Percentiles rank a stretch among this genome's conserved stretches.
Evolutionary conservation across 1,284 basidiomycete species (phyloP).

Genomic region (Abortiporus biennis): DNA sequence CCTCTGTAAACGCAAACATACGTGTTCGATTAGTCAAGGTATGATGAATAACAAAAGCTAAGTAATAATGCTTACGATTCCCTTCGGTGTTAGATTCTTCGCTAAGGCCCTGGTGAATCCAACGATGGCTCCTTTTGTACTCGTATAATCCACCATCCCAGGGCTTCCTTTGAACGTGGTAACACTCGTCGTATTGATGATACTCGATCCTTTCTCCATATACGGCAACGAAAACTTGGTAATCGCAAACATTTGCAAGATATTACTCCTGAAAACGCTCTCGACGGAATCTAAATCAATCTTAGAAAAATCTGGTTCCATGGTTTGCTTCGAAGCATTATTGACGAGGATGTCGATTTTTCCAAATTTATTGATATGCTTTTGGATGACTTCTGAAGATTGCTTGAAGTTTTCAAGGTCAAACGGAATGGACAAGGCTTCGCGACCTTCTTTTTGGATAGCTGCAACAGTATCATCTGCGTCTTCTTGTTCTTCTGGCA

Average conservation of each 20-base stretch:
- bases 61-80: constrained; percentile 28
- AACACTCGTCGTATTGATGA: constrained; percentile 62
- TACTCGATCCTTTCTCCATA: constrained; percentile 51
- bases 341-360: constrained; percentile 54
- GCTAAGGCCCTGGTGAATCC: constrained; percentile 53
- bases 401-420: constrained; percentile 40
- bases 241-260: constrained; percentile 51
- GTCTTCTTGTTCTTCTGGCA: constrained; percentile 57
- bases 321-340: constrained; percentile 55
- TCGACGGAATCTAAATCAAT: constrained; percentile 47
- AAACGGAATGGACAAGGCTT: constrained; percentile 38
- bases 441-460: constrained; percentile 34
- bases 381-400: constrained; percentile 31
- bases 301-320: constrained; percentile 31
- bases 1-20: constrained; percentile 18
- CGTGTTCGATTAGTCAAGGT: neutral
- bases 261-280: constrained; percentile 51
- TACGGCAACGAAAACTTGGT: constrained; percentile 52
- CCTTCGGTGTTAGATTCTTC: constrained; percentile 48
- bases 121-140: constrained; percentile 54
- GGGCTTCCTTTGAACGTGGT: constrained; percentile 45
- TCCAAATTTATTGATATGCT: constrained; percentile 45
- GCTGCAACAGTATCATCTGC: constrained; percentile 41
- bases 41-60: neutral
- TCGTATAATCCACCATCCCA: constrained; percentile 45